These are phyloP conservation scores for Breynia disticha DNA, from an alignment of 441 rosid genomes.

Conservation along the genomic window DNA sequence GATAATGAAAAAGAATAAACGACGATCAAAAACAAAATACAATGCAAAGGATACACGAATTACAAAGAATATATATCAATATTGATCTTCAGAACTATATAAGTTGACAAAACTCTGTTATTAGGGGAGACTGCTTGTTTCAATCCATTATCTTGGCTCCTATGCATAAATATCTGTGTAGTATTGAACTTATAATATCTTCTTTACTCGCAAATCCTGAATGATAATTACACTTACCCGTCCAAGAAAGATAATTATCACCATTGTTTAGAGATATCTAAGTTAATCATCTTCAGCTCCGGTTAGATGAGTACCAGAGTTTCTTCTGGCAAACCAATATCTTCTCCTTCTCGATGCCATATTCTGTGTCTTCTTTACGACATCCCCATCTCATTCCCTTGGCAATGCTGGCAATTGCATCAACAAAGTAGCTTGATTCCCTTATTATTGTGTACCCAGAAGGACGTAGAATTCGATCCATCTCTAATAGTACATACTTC, in stretches of 20 bases:
- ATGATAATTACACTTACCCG: conserved; percentile 2
- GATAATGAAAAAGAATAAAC: too few relatives aligned
- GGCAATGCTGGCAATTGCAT: conserved; percentile 49
- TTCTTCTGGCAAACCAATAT: conserved; percentile 82
- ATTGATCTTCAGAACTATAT: too few relatives aligned
- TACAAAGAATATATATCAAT: too few relatives aligned
- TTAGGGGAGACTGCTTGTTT: too few relatives aligned
- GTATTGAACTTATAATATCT: conserved; percentile 13
- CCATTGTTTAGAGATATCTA: conserved; percentile 3
- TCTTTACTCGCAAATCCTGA: conserved; percentile 3
- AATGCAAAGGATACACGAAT: too few relatives aligned
- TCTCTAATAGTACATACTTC: conserved; percentile 77
- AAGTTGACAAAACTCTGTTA: too few relatives aligned
- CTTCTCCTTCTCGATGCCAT: conserved; percentile 59
- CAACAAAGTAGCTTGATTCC: conserved; percentile 71
- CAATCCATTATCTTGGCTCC: conserved; percentile 10
- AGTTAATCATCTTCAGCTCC: conserved; percentile 28
- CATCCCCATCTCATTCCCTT: conserved; percentile 87
- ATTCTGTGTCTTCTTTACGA: conserved; percentile 59
- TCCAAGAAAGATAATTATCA: neutral
- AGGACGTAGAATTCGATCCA: conserved; percentile 89
- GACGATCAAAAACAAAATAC: too few relatives aligned
- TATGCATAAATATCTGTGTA: conserved; percentile 9
- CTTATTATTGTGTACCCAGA: conserved; percentile 61
- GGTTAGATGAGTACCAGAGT: conserved; percentile 65